Conservation (phyloP, 805 yeast genomes). For the Tetrapisispora nanseiensis region DNA sequence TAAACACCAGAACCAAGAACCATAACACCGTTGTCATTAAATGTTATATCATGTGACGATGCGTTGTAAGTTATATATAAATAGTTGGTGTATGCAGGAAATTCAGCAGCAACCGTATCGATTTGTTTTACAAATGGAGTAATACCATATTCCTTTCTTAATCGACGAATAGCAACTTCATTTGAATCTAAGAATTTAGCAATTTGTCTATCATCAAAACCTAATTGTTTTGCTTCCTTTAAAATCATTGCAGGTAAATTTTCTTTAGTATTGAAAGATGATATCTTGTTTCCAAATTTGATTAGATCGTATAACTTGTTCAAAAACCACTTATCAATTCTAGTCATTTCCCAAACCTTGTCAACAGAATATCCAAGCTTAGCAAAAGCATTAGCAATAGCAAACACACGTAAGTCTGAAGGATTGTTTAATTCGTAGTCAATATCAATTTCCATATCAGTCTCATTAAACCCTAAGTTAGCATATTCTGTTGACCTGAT, state of each 20-base stretch:
- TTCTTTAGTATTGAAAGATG: constrained; percentile 43
- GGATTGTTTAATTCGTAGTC: constrained; percentile 93
- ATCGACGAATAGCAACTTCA: constrained; percentile 85
- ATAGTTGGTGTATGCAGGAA: constrained; percentile 93
- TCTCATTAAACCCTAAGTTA: constrained; percentile 85
- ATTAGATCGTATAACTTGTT: constrained; percentile 72
- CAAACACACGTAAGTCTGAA: constrained; percentile 93
- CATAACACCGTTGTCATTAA: constrained; percentile 88
- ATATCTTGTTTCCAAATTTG: constrained; percentile 54
- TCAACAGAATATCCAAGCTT: constrained; percentile 79
- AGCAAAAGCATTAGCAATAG: constrained; percentile 87
- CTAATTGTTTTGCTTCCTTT: constrained; percentile 88
- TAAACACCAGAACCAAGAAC: constrained; percentile 97
- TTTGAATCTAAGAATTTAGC: constrained; percentile 82
- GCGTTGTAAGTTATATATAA: constrained; percentile 93
- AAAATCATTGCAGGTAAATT: constrained; percentile 53
- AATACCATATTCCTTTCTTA: constrained; percentile 78
- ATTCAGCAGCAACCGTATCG: constrained; percentile 98
- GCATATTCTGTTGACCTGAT: constrained; percentile 87
- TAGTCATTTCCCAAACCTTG: constrained; percentile 81
- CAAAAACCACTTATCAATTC: constrained; percentile 94
- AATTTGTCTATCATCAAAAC: constrained; percentile 93
- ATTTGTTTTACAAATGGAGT: constrained; percentile 92
- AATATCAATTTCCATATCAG: constrained; percentile 83
- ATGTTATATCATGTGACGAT: constrained; percentile 73